Base-by-base conservation (phyloP, 2,329 filamentous ascomycete species). In the Pestalotiopsis sp. region DNA sequence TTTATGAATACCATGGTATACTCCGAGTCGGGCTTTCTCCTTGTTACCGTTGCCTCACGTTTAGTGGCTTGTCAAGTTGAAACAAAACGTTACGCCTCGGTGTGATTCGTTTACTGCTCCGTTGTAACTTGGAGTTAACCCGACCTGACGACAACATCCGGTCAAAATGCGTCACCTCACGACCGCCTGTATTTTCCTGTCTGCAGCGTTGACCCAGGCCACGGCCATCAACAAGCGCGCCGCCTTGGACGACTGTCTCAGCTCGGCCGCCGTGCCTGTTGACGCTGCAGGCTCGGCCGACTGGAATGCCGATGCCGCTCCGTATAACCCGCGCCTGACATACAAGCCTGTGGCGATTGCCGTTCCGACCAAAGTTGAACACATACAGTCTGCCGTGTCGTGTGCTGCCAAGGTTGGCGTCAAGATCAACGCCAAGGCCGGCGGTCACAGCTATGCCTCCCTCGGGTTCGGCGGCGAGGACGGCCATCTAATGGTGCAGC, bases 361-460 rank as follows among this genome's bases (percentile, higher is more conserved):
- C 1, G 75, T 82, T 3, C 82, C 83, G 9, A 79, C 75, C 5
- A 83, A 80, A 13, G 75, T 76, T 58, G 79, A 82, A 59, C 80
- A 85, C 66, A 80, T 85, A 40, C 79, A 81, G 64, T 78, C 79
- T 68, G 82, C 83, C 9, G 80, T 86, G 13, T 72, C 78, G 25
- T 86, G 84, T 72, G 84, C 83, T 49, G 73, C 73, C n/a, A 71
- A 80, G 68, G 73, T 77, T 25, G 75, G 76, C 9, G 76, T 83
- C 66, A 83, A 83, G 73, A 83, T 85, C 2, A 82, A 82, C 36
- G 80, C 83, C 20, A 83, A 82, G 70, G 78, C 80, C 45, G 84
- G 84, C 41, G 84, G 84, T n/a, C 84, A 86, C 72, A 84, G 82
- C 4, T 86, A 85, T 72, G 83, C 82, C 23, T 82, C 80, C 12